These are phyloP conservation scores for Botrytis galanthina DNA, from an alignment of 2,329 filamentous ascomycete species.

Conservation along the genomic window DNA sequence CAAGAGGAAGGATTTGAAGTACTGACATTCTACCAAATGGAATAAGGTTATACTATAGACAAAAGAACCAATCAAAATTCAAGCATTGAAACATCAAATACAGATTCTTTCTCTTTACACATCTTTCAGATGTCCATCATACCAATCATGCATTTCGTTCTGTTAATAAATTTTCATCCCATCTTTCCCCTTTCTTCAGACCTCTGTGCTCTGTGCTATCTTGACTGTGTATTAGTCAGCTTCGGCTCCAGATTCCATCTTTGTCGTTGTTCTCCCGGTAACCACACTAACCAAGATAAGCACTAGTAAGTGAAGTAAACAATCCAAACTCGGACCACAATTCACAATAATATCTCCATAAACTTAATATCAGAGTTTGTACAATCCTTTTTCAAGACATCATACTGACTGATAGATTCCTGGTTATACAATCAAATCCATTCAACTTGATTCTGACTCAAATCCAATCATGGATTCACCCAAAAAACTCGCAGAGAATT, in stretches of 20 bases:
- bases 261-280: not conserved
- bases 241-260: not conserved
- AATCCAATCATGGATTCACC: conserved; percentile 43
- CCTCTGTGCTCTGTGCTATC: too few species aligned
- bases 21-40: not conserved
- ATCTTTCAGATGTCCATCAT: not conserved
- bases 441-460: not conserved
- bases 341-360: conserved; percentile 14
- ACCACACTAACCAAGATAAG: conserved; percentile 13
- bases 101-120: not conserved
- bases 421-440: not conserved
- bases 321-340: conserved; percentile 17
- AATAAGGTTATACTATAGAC: not conserved
- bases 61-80: not conserved
- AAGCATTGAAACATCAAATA: not conserved
- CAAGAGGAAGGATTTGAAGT: not conserved
- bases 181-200: not conserved
- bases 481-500: conserved; percentile 47
- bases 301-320: conserved; percentile 17
- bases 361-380: conserved; percentile 6
- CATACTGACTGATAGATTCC: not conserved
- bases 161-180: not conserved
- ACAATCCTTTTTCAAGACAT: conserved; percentile 1
- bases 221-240: not conserved
- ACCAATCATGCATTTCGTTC: not conserved